A percentile compares a stretch with the other conserved stretches of the same genome.
Conservation (phyloP, 352 stramenopile species). For the Pilasporangium apinafurcum region DNA sequence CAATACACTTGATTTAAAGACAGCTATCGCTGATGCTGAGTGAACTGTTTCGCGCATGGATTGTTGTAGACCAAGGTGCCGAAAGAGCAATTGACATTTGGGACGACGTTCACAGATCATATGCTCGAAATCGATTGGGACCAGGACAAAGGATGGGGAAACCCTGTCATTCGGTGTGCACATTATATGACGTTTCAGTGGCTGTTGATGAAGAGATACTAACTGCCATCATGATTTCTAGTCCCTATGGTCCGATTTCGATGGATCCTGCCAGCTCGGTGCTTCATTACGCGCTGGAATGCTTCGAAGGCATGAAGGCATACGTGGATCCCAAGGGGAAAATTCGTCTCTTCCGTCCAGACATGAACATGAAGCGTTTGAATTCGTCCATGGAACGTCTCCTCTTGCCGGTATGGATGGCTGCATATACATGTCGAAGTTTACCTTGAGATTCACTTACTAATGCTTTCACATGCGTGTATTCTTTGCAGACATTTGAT, state of each 20-base stretch:
- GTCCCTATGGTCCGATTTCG: slow-evolving; percentile 86
- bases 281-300: slow-evolving; percentile 95
- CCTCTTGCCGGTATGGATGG: slow-evolving; percentile 55
- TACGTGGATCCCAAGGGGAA: slow-evolving; percentile 84
- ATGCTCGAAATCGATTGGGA: slow-evolving; percentile 96
- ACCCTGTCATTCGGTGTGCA: slow-evolving; percentile 76
- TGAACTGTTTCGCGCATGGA: no score
- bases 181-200: neutral
- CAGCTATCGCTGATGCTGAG: no score
- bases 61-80: slow-evolving; percentile 67
- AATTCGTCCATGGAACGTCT: slow-evolving; percentile 93
- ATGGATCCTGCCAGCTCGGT: slow-evolving; percentile 89
- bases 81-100: slow-evolving; percentile 91
- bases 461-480: no score
- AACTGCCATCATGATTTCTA: no score
- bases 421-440: no score
- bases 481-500: slow-evolving; percentile 70
- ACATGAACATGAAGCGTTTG: slow-evolving; percentile 96
- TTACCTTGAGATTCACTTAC: no score
- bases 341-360: slow-evolving; percentile 92
- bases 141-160: slow-evolving; percentile 75
- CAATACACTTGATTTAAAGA: no score
- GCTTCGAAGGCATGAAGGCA: slow-evolving; percentile 96
- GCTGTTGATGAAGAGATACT: no score
- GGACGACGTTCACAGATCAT: slow-evolving; percentile 94